These are phyloP conservation scores for Vitis hybrid DNA, from an alignment of 177 flowering plant genomes.

Conservation along the genomic window DNA sequence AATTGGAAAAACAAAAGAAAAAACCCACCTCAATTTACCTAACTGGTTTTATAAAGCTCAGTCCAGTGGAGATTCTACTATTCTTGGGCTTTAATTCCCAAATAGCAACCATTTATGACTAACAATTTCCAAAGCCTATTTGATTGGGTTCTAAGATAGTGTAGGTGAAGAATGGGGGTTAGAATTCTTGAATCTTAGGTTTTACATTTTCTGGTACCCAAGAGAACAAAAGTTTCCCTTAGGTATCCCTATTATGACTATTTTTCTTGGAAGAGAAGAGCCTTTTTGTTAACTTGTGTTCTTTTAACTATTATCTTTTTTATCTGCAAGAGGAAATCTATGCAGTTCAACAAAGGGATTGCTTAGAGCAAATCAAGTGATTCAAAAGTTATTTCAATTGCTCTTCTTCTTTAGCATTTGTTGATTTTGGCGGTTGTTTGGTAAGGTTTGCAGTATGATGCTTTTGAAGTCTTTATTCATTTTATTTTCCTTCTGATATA, in stretches of 20 bases:
- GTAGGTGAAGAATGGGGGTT: too few species aligned
- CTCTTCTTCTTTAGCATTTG: not conserved
- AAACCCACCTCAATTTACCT: not conserved
- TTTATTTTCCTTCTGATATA: slow-evolving; percentile 1
- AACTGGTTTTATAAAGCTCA: too few species aligned
- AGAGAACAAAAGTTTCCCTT: too few species aligned
- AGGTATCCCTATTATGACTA: too few species aligned
- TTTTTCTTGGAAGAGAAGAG: not conserved
- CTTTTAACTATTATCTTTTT: not conserved
- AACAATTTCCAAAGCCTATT: too few species aligned
- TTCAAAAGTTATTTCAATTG: slow-evolving; percentile 19
- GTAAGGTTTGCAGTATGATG: not conserved
- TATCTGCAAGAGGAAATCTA: slow-evolving; percentile 23
- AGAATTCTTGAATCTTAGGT: slow-evolving; percentile 12
- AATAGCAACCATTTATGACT: too few species aligned
- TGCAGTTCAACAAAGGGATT: slow-evolving; percentile 13
- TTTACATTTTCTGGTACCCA: too few species aligned
- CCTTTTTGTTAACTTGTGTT: not conserved
- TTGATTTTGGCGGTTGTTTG: not conserved
- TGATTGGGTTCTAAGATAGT: too few species aligned
- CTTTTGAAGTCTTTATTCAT: not conserved
- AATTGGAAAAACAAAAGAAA: too few species aligned
- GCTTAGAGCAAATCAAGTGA: not conserved
- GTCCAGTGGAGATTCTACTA: too few species aligned
- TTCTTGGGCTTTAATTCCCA: too few species aligned